Evolutionary conservation across 495 filamentous ascomycete species (phyloP).

Genomic region (Penicillium goetzii): DNA sequence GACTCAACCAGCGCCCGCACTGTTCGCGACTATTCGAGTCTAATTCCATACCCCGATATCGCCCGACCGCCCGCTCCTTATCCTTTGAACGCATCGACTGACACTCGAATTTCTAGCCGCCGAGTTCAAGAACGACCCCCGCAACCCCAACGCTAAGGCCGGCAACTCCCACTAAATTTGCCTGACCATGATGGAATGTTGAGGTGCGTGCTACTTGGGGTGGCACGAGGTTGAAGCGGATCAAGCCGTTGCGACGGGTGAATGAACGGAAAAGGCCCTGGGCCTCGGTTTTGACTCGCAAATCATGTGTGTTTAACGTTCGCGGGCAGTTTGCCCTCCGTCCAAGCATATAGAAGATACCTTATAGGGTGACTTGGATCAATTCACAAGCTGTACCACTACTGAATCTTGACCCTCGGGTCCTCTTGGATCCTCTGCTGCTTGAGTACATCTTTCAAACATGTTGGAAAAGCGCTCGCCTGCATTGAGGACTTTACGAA

Average conservation of each 20-base stretch:
- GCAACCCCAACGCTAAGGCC: slow-evolving; percentile 74
- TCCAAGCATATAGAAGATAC: slow-evolving; percentile 52
- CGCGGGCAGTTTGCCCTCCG: slow-evolving; percentile 43
- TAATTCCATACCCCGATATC: slow-evolving; percentile 6
- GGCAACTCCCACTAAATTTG: slow-evolving; percentile 49
- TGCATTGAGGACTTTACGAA: not conserved
- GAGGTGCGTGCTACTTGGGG: slow-evolving; percentile 22
- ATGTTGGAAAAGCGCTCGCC: not conserved
- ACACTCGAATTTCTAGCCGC: slow-evolving; percentile 60
- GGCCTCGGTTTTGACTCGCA: slow-evolving; percentile 27
- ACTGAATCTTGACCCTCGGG: slow-evolving; percentile 20
- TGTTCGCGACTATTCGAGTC: not conserved
- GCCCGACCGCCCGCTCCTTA: not conserved
- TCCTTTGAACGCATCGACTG: slow-evolving; percentile 16
- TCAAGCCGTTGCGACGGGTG: slow-evolving; percentile 21
- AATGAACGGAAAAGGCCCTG: slow-evolving; percentile 26
- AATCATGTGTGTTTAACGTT: slow-evolving; percentile 34
- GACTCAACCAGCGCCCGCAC: not conserved
- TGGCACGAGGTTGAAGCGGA: slow-evolving; percentile 22
- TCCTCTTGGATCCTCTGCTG: not conserved
- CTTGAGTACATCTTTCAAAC: not conserved
- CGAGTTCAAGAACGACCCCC: slow-evolving; percentile 94
- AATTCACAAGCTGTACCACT: slow-evolving; percentile 53
- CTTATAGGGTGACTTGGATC: slow-evolving; percentile 44
- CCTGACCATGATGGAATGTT: slow-evolving; percentile 20